Evolutionary conservation across 2,329 filamentous ascomycete genomes (phyloP).

Genomic region (Parascedosporium putredinis): DNA sequence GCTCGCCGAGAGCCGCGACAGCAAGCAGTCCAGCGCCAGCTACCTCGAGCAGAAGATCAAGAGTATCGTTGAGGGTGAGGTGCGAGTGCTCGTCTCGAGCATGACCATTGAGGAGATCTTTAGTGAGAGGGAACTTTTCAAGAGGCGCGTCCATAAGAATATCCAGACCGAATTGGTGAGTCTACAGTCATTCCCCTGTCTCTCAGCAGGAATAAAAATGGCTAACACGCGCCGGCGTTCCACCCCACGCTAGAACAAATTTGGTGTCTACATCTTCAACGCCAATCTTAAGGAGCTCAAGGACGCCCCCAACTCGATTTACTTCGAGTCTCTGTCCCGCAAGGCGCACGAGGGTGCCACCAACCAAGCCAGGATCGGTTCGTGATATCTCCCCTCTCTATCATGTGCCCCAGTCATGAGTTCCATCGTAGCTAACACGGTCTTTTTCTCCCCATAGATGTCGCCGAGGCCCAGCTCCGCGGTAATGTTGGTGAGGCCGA

Average conservation of each 20-base stretch:
- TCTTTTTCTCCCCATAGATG: constrained; percentile 38
- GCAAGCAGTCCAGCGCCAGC: constrained; percentile 29
- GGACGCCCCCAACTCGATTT: constrained; percentile 70
- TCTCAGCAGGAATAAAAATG: not conserved
- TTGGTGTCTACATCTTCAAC: constrained; percentile 64
- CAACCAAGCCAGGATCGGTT: constrained; percentile 53
- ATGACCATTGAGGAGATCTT: constrained; percentile 96
- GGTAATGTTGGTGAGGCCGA: constrained; percentile 70
- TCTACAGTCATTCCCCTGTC: too few relatives aligned
- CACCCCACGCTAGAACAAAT: constrained; percentile 40
- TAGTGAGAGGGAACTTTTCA: constrained; percentile 65
- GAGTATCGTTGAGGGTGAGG: constrained; percentile 84
- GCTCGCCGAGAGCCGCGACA: constrained; percentile 57
- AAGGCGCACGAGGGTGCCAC: constrained; percentile 80
- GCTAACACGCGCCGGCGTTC: not conserved
- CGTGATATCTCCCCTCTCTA: not conserved
- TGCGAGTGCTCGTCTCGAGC: constrained; percentile 67
- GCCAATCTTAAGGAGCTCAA: constrained; percentile 79
- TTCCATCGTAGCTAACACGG: too few relatives aligned
- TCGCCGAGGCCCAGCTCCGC: constrained; percentile 51
- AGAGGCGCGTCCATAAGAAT: constrained; percentile 62
- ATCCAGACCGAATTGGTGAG: constrained; percentile 60
- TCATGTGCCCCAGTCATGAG: too few relatives aligned
- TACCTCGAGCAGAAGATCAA: constrained; percentile 81
- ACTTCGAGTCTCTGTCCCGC: constrained; percentile 70